Conservation (phyloP, 371 early-diverging fungal genomes). For the Massospora cicadina region DNA sequence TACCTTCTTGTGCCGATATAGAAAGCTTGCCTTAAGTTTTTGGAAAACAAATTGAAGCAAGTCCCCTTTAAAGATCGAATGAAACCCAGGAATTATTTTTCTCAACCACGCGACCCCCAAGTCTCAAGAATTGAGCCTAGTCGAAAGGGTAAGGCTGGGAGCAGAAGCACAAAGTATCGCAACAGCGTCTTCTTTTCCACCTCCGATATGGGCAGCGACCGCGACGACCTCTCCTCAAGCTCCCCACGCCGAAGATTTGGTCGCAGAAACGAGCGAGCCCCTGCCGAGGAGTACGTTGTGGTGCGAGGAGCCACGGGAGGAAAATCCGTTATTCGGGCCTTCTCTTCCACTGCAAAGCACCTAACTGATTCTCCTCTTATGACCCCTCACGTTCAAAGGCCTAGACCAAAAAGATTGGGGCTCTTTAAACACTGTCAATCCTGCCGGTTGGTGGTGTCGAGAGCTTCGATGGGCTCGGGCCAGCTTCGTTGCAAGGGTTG, state of each 20-base stretch:
- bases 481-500: not conserved
- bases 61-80: not conserved
- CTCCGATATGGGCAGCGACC: not conserved
- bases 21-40: no score
- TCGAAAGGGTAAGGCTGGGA: not conserved
- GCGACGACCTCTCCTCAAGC: not conserved
- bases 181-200: not conserved
- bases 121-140: not conserved
- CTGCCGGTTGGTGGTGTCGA: not conserved
- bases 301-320: not conserved
- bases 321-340: not conserved
- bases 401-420: not conserved
- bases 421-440: not conserved
- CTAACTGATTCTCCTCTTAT: not conserved
- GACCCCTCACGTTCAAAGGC: not conserved
- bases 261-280: not conserved
- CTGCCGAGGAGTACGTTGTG: not conserved
- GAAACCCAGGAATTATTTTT: not conserved
- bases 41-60: no score
- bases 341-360: not conserved
- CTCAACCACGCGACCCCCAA: not conserved
- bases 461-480: not conserved
- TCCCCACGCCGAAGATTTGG: not conserved
- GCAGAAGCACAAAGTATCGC: not conserved
- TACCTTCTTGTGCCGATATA: no score